These are phyloP conservation scores for Aspergillus panamensis DNA, from an alignment of 495 filamentous ascomycete species.

Conservation along the genomic window DNA sequence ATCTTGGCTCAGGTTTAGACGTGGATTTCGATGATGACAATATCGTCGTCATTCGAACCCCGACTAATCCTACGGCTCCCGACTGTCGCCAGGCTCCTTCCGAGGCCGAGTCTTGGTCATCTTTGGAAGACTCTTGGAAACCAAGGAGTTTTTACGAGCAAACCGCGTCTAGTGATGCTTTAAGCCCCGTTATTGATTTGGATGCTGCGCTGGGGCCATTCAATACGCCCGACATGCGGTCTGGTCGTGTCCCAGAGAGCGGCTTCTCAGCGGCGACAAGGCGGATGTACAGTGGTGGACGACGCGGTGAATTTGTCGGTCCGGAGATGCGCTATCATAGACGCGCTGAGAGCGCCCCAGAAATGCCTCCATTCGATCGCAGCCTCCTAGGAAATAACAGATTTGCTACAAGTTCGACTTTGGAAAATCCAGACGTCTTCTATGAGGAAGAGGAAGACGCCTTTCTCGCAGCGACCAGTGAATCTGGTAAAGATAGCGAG, in stretches of 20 bases:
- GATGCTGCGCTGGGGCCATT: constrained; percentile 95
- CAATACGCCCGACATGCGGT: constrained; percentile 65
- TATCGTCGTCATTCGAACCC: constrained; percentile 47
- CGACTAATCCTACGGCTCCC: constrained; percentile 36
- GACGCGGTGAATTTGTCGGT: constrained; percentile 66
- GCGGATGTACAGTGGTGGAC: constrained; percentile 84
- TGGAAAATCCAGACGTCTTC: constrained; percentile 80
- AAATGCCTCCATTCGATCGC: constrained; percentile 77
- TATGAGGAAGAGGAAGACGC: constrained; percentile 94
- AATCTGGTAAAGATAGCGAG: constrained; percentile 28
- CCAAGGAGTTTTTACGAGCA: constrained; percentile 47
- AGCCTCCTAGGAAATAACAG: constrained; percentile 60
- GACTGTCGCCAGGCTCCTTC: constrained; percentile 23
- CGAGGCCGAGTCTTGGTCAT: constrained; percentile 26
- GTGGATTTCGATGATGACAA: constrained; percentile 54
- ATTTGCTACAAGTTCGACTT: constrained; percentile 62
- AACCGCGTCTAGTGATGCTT: constrained; percentile 50
- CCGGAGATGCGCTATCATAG: constrained; percentile 88
- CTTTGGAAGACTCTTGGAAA: constrained; percentile 45
- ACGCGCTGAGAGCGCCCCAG: constrained; percentile 88
- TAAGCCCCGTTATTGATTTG: constrained; percentile 84
- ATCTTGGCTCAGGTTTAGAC: constrained; percentile 42
- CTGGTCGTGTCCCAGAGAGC: constrained; percentile 46
- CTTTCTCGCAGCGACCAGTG: constrained; percentile 41
- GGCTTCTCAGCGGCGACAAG: constrained; percentile 61